These are phyloP conservation scores for Penicillium oxalicum DNA, from an alignment of 2,329 filamentous ascomycete species.

Conservation along the genomic window DNA sequence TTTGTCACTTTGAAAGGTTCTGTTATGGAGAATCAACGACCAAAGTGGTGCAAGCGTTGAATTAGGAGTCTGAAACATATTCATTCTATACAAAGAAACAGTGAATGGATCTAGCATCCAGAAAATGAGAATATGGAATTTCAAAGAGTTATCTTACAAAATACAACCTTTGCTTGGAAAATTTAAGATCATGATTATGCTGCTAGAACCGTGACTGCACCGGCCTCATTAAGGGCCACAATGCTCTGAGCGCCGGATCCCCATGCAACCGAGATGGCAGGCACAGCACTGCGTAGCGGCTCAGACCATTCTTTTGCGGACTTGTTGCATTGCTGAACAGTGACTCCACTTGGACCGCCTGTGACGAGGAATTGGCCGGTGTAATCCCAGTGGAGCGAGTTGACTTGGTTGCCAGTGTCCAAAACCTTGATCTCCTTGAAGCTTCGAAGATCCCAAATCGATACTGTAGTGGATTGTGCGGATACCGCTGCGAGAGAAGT, in stretches of 20 bases:
- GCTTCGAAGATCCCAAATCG: slow-evolving; percentile 89
- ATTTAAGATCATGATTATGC: slow-evolving; percentile 43
- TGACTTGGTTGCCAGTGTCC: slow-evolving; percentile 72
- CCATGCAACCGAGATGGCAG: slow-evolving; percentile 71
- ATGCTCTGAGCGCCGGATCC: slow-evolving; percentile 67
- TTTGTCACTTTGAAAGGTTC: no score
- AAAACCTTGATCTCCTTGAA: slow-evolving; percentile 75
- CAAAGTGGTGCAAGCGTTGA: no score
- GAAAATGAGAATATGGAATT: no score
- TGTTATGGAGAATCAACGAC: no score
- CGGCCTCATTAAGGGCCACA: slow-evolving; percentile 67
- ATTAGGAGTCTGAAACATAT: no score
- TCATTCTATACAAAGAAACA: no score
- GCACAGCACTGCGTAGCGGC: slow-evolving; percentile 68
- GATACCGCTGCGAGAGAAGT: slow-evolving; percentile 86
- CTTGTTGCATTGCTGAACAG: slow-evolving; percentile 87
- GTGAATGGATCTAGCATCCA: no score
- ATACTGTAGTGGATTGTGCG: slow-evolving; percentile 69
- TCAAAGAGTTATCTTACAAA: no score
- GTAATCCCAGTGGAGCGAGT: slow-evolving; percentile 83
- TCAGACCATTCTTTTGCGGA: slow-evolving; percentile 82
- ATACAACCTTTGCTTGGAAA: no score
- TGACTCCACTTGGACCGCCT: slow-evolving; percentile 70
- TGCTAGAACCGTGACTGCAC: slow-evolving; percentile 66
- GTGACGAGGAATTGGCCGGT: slow-evolving; percentile 87